A percentile compares a stretch with the other conserved stretches of the same genome.
phyloP scores from a whole-genome alignment of 768 basidiomycete species.

The Naganishia antarctica region DNA sequence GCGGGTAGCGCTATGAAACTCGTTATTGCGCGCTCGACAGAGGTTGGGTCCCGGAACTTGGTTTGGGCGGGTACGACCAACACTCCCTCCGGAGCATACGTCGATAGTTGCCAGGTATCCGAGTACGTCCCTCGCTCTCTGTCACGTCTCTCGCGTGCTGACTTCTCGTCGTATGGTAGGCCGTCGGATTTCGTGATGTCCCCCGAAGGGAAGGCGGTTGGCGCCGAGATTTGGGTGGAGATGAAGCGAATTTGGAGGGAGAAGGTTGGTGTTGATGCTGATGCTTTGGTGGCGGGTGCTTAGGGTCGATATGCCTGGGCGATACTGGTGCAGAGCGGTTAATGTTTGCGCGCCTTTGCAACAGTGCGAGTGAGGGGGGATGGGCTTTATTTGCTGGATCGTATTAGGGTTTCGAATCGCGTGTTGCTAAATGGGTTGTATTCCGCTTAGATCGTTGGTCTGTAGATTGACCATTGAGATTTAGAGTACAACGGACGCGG shows the following conservation, averaged over 20 bases:
- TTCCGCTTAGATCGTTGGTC: no score
- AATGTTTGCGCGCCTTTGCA: no score
- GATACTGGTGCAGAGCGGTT: no score
- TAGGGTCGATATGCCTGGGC: no score
- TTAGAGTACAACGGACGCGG: no score
- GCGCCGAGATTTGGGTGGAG: slow-evolving; percentile 19
- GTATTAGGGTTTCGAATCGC: no score
- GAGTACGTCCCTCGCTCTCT: slow-evolving; percentile 15
- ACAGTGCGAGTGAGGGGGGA: no score
- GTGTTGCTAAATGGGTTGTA: no score
- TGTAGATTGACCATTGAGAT: no score
- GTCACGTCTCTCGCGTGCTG: not conserved
- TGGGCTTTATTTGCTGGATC: no score
- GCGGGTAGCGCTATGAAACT: slow-evolving; percentile 13
- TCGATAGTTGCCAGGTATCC: slow-evolving; percentile 14
- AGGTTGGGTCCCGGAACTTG: slow-evolving; percentile 19
- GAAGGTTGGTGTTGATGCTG: slow-evolving; percentile 24
- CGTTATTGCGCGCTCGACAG: slow-evolving; percentile 21
- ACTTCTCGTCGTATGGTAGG: not conserved
- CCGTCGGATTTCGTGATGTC: slow-evolving; percentile 13
- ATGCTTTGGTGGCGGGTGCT: not conserved
- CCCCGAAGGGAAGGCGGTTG: not conserved
- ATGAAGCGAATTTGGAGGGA: slow-evolving; percentile 25
- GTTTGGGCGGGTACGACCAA: slow-evolving; percentile 22
- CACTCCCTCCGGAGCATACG: slow-evolving; percentile 22